Percentiles rank a stretch among this genome's conserved stretches.
Conservation (phyloP, 306 rosid genomes). For the Vigna mungo region DNA sequence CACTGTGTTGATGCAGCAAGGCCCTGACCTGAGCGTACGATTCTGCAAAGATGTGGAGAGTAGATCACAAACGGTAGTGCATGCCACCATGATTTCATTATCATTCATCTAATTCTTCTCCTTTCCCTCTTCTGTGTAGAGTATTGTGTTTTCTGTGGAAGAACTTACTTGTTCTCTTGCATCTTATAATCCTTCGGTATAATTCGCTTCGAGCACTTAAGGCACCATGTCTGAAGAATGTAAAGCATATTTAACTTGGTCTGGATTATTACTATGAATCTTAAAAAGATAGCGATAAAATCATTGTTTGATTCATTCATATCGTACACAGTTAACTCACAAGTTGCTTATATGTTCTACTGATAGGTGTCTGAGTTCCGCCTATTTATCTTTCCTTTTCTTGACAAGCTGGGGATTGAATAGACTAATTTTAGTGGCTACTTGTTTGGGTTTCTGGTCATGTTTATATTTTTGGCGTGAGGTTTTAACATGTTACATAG, state of each 20-base stretch:
- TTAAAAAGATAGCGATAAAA: conserved; percentile 3
- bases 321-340: conserved; percentile 14
- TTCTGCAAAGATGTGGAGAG: conserved; percentile 95
- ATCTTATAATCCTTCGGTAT: neutral
- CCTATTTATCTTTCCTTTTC: conserved; percentile 2
- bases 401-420: neutral
- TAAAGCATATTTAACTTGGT: neutral
- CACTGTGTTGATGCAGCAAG: conserved; percentile 58
- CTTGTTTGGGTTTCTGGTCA: conserved; percentile 22
- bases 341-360: conserved; percentile 23
- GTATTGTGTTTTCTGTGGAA: conserved; percentile 16
- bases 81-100: conserved; percentile 42
- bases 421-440: conserved; percentile 17
- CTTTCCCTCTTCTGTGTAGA: neutral
- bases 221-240: conserved; percentile 13
- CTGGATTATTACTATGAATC: conserved; percentile 15
- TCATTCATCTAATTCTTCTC: conserved; percentile 1
- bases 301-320: neutral
- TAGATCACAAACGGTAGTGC: conserved; percentile 85
- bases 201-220: neutral
- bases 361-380: neutral
- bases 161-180: neutral
- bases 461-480: neutral
- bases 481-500: conserved; percentile 12
- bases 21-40: conserved; percentile 76